These are phyloP conservation scores for Salix viminalis DNA, from an alignment of 345 rosid species.

Conservation along the genomic window DNA sequence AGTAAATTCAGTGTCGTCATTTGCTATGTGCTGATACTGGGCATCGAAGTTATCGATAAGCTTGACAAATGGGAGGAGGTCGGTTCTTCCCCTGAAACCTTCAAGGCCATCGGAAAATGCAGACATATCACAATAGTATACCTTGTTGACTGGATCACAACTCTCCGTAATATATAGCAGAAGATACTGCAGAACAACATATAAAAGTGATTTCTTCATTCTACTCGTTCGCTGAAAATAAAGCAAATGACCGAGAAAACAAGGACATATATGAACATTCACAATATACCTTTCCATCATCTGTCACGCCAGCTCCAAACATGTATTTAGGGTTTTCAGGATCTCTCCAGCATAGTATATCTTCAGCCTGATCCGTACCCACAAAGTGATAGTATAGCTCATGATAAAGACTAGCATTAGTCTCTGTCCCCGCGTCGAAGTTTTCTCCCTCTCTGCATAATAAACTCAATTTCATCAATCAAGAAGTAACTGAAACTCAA, in stretches of 20 bases:
- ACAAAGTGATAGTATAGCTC: slow-evolving; percentile 74
- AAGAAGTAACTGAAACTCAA: not conserved
- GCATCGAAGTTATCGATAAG: slow-evolving; percentile 67
- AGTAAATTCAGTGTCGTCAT: slow-evolving; percentile 67
- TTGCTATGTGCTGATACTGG: slow-evolving; percentile 53
- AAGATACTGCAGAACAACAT: slow-evolving; percentile 55
- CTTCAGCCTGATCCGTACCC: slow-evolving; percentile 74
- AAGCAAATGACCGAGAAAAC: not conserved
- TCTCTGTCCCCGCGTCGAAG: slow-evolving; percentile 92
- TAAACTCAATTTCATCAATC: not conserved
- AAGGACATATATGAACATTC: not conserved
- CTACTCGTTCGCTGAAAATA: not conserved
- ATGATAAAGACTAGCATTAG: slow-evolving; percentile 67
- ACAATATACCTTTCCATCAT: slow-evolving; percentile 72
- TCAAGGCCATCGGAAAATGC: slow-evolving; percentile 57
- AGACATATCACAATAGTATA: slow-evolving; percentile 65
- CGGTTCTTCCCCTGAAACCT: slow-evolving; percentile 46
- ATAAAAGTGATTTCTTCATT: not conserved
- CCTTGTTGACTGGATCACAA: slow-evolving; percentile 79
- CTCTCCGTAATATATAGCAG: slow-evolving; percentile 49
- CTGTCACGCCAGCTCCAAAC: slow-evolving; percentile 53
- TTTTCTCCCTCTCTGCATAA: slow-evolving; percentile 62
- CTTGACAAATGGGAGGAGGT: slow-evolving; percentile 66
- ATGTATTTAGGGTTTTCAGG: slow-evolving; percentile 63
- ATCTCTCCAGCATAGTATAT: slow-evolving; percentile 89